phyloP scores from a whole-genome alignment of 2,329 filamentous ascomycete genomes.

The Basipetospora sp. region DNA sequence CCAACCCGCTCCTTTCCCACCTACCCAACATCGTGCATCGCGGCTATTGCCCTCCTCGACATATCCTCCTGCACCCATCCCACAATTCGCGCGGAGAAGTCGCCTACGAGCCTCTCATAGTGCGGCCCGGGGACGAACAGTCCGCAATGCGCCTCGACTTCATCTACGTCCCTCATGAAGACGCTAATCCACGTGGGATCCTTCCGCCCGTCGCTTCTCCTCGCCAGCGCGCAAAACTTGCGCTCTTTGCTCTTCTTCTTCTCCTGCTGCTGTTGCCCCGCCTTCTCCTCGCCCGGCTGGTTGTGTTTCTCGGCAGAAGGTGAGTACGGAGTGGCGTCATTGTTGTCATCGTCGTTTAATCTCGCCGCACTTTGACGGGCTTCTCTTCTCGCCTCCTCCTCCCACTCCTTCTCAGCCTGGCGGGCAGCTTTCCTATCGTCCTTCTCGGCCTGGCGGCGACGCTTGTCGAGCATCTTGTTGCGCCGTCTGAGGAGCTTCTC shows the following conservation, averaged over 20 bases:
- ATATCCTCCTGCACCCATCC: constrained; percentile 55
- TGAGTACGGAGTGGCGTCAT: too few species aligned
- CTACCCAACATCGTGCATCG: too few species aligned
- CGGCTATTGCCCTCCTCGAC: constrained; percentile 21
- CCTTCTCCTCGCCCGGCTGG: too few species aligned
- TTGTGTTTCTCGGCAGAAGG: too few species aligned
- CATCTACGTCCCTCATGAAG: constrained; percentile 70
- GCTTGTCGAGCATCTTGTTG: constrained; percentile 47
- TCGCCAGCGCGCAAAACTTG: constrained; percentile 67
- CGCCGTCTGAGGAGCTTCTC: constrained; percentile 40
- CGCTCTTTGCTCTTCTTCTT: constrained; percentile 38
- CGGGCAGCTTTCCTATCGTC: too few species aligned
- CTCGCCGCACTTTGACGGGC: too few species aligned
- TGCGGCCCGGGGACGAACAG: constrained; percentile 58
- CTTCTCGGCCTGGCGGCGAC: constrained; percentile 19
- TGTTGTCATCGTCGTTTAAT: too few species aligned
- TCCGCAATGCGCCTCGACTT: constrained; percentile 72
- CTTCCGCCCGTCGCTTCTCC: constrained; percentile 34
- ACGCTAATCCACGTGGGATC: constrained; percentile 67
- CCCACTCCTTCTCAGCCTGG: constrained; percentile 20
- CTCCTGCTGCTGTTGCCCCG: too few species aligned
- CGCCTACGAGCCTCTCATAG: constrained; percentile 63
- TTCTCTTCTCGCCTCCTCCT: constrained; percentile 18
- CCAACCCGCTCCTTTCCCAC: too few species aligned
- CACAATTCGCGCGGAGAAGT: constrained; percentile 52